Evolutionary conservation across 768 basidiomycete genomes (phyloP).

Genomic region (Mycena indigotica): DNA sequence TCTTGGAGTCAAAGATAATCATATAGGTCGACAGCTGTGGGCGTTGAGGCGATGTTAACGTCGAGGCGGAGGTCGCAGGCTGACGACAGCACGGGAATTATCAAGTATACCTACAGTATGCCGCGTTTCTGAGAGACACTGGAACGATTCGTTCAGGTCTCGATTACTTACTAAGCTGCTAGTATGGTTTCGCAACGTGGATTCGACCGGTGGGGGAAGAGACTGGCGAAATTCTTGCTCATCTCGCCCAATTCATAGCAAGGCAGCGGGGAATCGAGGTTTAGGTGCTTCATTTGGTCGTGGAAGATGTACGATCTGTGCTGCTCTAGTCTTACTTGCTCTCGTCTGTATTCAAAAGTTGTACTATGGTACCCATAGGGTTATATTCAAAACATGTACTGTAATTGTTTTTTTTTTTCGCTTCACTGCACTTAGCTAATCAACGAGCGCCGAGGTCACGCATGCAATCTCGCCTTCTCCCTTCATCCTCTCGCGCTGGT

Average conservation of each 20-base stretch:
- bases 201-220: slow-evolving; percentile 84
- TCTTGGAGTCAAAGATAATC: too few relatives aligned
- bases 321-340: too few relatives aligned
- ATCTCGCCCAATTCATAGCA: slow-evolving; percentile 68
- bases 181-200: slow-evolving; percentile 78
- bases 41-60: too few relatives aligned
- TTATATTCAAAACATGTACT: too few relatives aligned
- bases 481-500: neutral
- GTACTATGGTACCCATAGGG: too few relatives aligned
- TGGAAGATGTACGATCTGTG: too few relatives aligned
- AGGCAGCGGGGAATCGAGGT: slow-evolving; percentile 31
- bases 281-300: too few relatives aligned
- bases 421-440: too few relatives aligned
- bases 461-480: neutral
- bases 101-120: slow-evolving; percentile 69
- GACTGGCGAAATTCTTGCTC: slow-evolving; percentile 62
- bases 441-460: neutral
- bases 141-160: slow-evolving; percentile 55
- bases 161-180: slow-evolving; percentile 1
- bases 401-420: neutral
- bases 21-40: too few relatives aligned
- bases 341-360: too few relatives aligned
- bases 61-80: too few relatives aligned
- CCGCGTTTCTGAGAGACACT: slow-evolving; percentile 66
- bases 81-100: slow-evolving; percentile 51